Evolutionary conservation across 805 yeast genomes (phyloP), one percentile per base, ranked within the genome.

Genomic region (Grigorovia jiainica): DNA sequence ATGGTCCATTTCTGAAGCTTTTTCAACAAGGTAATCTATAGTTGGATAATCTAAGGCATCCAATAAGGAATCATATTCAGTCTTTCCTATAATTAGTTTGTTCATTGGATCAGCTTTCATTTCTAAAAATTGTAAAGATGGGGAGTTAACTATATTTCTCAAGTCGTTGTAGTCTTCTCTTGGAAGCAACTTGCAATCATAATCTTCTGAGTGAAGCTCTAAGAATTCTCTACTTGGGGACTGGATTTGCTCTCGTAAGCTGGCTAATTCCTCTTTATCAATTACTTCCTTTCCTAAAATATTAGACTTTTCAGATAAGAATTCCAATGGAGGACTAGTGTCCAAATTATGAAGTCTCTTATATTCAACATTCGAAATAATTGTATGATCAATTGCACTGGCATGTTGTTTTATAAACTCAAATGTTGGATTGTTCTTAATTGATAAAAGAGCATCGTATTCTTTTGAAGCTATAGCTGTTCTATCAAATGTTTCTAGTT

Each of bases 211-310:
- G 7, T 27, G 31, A n/a, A 13, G 7, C 4, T 35, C 21, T 18
- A 59, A 31, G 23, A 32, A 54, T 21, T 43, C 54, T n/a, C 19
- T 38, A 1, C 56, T 39, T 8, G 66, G 67, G 5, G 47, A 34
- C 23, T 53, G 48, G 8, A 48, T 49, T 16, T 36, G 41, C 1
- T 47, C 21, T 23, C 52, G 47, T 31, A 63, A 42, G 2, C 40
- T 40, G 23, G 53, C 4, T 17, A 36, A 27, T 25, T 18, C 7
- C 3, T 7, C 9, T 5, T 4, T 27, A 6, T 36, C 39, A 13
- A 36, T 16, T 18, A 36, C 18, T 18, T 36, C 39, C 11, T 16
- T 25, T 4, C 24, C 50, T 1, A 34, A n/a, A 3, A 11, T 13
- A 3, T 31, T 34, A 10, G 36, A 25, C 8, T 39, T 33, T 17